Base-by-base conservation (phyloP, 192 early-diverging fungal species). In the Phlyctochytrium bullatum region DNA sequence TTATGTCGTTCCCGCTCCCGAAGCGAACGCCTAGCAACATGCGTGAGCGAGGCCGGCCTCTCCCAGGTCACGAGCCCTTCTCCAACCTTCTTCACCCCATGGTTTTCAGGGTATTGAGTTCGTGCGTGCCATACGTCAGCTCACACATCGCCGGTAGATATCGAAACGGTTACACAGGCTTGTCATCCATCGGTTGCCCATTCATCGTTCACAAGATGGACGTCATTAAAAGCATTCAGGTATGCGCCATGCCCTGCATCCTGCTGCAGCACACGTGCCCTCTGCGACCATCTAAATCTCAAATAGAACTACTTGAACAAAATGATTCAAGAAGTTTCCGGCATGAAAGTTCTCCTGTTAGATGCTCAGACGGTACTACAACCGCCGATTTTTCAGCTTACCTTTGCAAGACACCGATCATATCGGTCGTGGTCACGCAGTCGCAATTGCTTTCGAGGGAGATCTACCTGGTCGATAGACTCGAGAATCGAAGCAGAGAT, bases 291-390 rank as follows among this genome's bases (percentile, higher is more conserved):
- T 47, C 10, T 20, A 14, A 14, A 47, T 20, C 40, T 27, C 25
- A 20, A 6, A 12, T 91, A 98, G 83, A 84, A 83, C 70, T 99
- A 99, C 80, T 85, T 93, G 52, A 88, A 88, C 68, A 96, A 95
- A 76, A 96, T 99, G 89, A 81, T 94, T 60, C 66, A 78, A 29
- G 94, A 97, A 52, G 91, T 92, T 24, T 74, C 86, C 56, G 96
- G 96, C n/a, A 98, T 99, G 95, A 99, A 99, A 76, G 93, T 98
- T 47, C 81, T 99, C 20, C 80, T 98, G 34, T 82, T 99, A 34
- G 97, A 99, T 77, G 73, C 76, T 28, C 92, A 97, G 65, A 99
- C 97, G 68, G 92, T 93, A 40, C 30, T 32, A 47, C 36, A 31
- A 67, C 56, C 58, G n/a, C 29, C 20, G 54, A 25, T 10, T 57